Evolutionary conservation across 257 asterid species (phyloP).

Genomic region (Solanum chmielewskii): DNA sequence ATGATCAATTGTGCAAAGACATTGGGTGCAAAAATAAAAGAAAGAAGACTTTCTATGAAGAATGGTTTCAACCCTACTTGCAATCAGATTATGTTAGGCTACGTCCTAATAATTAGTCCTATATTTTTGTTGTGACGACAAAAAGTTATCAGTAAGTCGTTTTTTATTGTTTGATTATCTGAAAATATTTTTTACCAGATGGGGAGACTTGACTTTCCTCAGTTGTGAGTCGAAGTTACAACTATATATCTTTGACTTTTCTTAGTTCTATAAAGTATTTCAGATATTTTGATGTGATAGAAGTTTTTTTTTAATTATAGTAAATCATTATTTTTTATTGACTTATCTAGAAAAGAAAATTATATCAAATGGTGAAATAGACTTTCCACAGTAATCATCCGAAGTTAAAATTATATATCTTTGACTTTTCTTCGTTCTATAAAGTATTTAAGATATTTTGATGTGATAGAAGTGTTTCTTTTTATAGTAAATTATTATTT

Average conservation of each 20-base stretch:
- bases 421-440: neutral
- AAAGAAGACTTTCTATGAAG: slow-evolving; percentile 38
- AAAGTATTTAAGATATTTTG: neutral
- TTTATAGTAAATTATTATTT: no score
- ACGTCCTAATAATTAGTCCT: neutral
- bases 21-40: slow-evolving; percentile 45
- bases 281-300: neutral
- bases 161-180: neutral
- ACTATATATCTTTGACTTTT: neutral
- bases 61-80: slow-evolving; percentile 42
- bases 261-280: neutral
- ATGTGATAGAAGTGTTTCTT: neutral
- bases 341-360: neutral
- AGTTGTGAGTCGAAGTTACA: neutral
- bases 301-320: neutral
- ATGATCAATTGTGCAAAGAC: slow-evolving; percentile 56
- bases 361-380: neutral
- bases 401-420: neutral
- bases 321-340: neutral
- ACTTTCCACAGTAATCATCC: fast-evolving
- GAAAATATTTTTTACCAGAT: neutral
- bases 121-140: neutral
- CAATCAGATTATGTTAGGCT: slow-evolving; percentile 23
- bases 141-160: neutral
- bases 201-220: neutral